phyloP scores from a whole-genome alignment of 73 alveolate genomes.

The Urostyla sp. region DNA sequence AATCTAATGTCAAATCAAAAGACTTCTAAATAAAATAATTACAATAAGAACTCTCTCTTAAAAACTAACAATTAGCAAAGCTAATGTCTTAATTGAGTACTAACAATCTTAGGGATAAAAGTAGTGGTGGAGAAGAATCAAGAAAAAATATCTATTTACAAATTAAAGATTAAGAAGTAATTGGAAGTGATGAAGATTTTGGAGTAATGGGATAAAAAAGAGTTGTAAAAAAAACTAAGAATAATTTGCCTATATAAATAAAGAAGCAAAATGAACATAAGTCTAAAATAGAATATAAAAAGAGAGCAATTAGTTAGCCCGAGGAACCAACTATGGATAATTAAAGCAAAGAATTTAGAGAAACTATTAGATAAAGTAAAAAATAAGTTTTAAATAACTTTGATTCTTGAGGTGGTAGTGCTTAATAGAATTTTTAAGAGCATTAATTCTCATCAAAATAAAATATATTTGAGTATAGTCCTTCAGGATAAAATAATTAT shows the following conservation, averaged over 20 bases:
- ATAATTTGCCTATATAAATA: constrained; percentile 10
- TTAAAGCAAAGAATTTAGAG: background rate
- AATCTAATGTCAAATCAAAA: background rate
- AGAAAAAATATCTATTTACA: background rate
- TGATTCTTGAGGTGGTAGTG: constrained; percentile 16
- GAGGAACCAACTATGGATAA: background rate
- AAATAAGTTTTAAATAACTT: background rate
- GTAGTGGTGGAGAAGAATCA: background rate
- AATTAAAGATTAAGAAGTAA: constrained; percentile 22
- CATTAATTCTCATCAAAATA: constrained; percentile 1
- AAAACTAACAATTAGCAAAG: background rate
- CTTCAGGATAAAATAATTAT: constrained; percentile 19
- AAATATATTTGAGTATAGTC: constrained; percentile 40
- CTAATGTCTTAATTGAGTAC: constrained; percentile 2
- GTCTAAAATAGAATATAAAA: background rate
- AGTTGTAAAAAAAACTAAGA: too few species aligned
- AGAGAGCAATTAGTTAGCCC: constrained; percentile 48
- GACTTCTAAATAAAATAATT: constrained; percentile 2
- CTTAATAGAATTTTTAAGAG: background rate
- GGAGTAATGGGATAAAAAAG: constrained; percentile 6
- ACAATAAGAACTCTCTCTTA: constrained; percentile 3
- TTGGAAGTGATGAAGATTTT: constrained; percentile 2
- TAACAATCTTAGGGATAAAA: background rate
- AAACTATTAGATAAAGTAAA: constrained; percentile 16
- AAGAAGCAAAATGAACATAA: constrained; percentile 24